Evolutionary conservation across 768 basidiomycete genomes (phyloP), one percentile per base, ranked within the genome.

Genomic region (Trametopsis cervina): DNA sequence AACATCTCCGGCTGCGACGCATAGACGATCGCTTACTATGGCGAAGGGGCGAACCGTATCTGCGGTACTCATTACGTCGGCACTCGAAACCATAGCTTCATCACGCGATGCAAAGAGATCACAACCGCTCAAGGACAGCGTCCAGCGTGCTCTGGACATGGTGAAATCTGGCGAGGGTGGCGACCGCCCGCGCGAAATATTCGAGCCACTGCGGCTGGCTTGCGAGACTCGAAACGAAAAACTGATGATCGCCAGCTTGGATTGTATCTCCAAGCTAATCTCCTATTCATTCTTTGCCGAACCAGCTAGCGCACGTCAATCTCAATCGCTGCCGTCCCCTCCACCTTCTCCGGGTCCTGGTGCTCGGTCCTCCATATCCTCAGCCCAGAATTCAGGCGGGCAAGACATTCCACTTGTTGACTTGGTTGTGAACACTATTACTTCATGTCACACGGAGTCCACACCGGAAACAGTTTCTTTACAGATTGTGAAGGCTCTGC

Each of bases 261-360:
- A 99, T 66, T 94, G 96, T 60, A 92, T 97, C 51, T 90, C 92
- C 47, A 99, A 99, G 67, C 80, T 99, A 55, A 89, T 98, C 53
- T 94, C 93, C 5, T 91, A 98, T 66, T 93, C 91, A 21, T 98
- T 98, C 77, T 97, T 98, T 60, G 78, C 80, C 37, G 94, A 96
- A 57, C 65, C 76, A 25, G 67, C 72, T 27, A 63, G 72, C 7
- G 49, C 66, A 25, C 65, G 65, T 26, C 33, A 18, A 4, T 20
- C 45, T 10, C 66, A 56, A 29, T 68, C 63, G 4, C 62, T 85
- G 42, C 74, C 79, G 3, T 90, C 91, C 2, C 89, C 91, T 24
- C 89, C 87, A 20, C 77, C 81, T 5, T 89, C 89, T 20, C 89
- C 89, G 6, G 64, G 63, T 20, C 60, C 68, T 4, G 63, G 57